A percentile compares a stretch with the other conserved stretches of the same genome.
Conservation (phyloP, 2,329 filamentous ascomycete species). For the Xylariaceae sp. region DNA sequence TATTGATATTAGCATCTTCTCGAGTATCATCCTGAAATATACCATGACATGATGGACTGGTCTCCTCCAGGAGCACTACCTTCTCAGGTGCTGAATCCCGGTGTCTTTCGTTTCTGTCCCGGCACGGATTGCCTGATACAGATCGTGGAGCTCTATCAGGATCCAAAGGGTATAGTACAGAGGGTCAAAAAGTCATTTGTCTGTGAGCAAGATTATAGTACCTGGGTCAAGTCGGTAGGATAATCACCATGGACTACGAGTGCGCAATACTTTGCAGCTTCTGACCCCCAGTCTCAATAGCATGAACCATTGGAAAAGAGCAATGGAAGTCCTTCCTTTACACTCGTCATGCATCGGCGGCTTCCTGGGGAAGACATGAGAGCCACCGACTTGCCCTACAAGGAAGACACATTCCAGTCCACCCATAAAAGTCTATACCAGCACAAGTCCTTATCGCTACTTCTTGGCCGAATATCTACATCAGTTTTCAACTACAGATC, state of each 20-base stretch:
- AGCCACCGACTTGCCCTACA: slow-evolving; percentile 11
- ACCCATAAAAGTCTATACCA: slow-evolving; percentile 12
- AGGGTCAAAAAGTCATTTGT: too few species aligned
- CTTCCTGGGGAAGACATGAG: not conserved
- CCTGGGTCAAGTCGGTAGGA: too few species aligned
- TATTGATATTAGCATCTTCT: too few species aligned
- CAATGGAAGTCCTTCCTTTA: slow-evolving; percentile 1
- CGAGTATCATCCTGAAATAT: too few species aligned
- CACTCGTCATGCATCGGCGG: slow-evolving; percentile 13
- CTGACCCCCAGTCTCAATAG: not conserved
- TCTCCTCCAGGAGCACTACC: not conserved
- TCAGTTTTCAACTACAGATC: slow-evolving; percentile 9
- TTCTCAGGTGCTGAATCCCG: not conserved
- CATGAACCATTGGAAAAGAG: not conserved
- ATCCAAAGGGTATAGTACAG: too few species aligned
- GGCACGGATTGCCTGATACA: too few species aligned
- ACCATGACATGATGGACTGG: too few species aligned
- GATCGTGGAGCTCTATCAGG: too few species aligned
- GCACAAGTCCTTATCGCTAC: slow-evolving; percentile 10
- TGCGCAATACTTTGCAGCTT: too few species aligned
- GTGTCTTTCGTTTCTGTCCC: not conserved
- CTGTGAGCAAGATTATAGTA: too few species aligned
- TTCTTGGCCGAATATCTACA: slow-evolving; percentile 7
- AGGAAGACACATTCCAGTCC: slow-evolving; percentile 4
- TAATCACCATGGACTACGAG: too few species aligned